phyloP scores from a whole-genome alignment of 108 stramenopile genomes.

The Fragilaria crotonensis region DNA sequence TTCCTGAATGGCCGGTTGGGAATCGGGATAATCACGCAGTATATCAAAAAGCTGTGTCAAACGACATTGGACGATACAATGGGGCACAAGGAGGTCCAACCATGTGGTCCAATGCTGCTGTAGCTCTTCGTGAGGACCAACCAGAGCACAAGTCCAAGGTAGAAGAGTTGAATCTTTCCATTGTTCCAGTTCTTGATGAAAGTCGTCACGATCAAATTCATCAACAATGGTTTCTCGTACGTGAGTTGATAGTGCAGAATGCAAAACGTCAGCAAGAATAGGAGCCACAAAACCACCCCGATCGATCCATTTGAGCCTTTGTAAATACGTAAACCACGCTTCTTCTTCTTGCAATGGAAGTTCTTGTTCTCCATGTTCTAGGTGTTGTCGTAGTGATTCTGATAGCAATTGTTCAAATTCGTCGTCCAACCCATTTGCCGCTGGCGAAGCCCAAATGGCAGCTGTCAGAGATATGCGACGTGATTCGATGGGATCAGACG shows the following conservation, averaged over 20 bases:
- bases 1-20: constrained; percentile 62
- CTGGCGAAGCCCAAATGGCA: constrained; percentile 39
- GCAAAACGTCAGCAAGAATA: constrained; percentile 40
- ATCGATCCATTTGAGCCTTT: constrained; percentile 48
- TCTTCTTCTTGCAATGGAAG: constrained; percentile 14
- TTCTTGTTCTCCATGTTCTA: constrained; percentile 19
- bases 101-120: constrained; percentile 33
- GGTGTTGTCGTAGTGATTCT: constrained; percentile 27
- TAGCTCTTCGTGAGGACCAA: constrained; percentile 23
- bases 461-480: constrained; percentile 47
- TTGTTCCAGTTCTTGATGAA: constrained; percentile 27
- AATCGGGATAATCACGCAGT: constrained; percentile 79
- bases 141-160: constrained; percentile 35
- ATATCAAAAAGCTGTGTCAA: constrained; percentile 71
- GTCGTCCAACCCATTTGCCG: constrained; percentile 23
- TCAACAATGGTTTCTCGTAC: constrained; percentile 31
- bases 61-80: constrained; percentile 54
- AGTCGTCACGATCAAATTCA: constrained; percentile 41
- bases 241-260: constrained; percentile 23
- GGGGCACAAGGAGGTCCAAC: constrained; percentile 38
- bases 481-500: constrained; percentile 32
- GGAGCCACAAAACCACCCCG: constrained; percentile 27
- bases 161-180: constrained; percentile 44
- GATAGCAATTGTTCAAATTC: constrained; percentile 40
- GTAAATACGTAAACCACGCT: constrained; percentile 29